Conservation (phyloP, 2,329 filamentous ascomycete genomes). For the Penicillium thymicola region DNA sequence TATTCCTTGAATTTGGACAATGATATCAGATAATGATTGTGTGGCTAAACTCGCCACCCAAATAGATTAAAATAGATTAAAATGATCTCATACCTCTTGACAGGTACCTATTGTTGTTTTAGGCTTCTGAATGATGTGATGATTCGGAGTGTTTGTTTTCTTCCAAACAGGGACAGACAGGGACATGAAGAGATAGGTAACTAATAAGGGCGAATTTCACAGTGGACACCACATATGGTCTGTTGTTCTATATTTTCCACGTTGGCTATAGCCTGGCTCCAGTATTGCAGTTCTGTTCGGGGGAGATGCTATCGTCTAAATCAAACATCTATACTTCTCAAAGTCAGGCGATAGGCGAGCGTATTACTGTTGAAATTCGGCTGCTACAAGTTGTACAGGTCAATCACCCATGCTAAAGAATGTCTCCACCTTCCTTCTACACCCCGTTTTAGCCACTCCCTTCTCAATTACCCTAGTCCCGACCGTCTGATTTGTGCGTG, state of each 20-base stretch:
- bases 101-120: not conserved
- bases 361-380: not conserved
- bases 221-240: not conserved
- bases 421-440: constrained; percentile 5
- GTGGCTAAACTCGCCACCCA: constrained; percentile 26
- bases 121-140: constrained; percentile 15
- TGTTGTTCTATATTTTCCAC: no score
- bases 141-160: constrained; percentile 1
- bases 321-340: not conserved
- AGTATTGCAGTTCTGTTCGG: not conserved
- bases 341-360: no score
- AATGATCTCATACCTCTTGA: constrained; percentile 24
- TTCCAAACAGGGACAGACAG: constrained; percentile 6
- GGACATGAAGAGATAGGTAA: constrained; percentile 15
- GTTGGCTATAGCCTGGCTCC: constrained; percentile 11
- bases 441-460: constrained; percentile 9
- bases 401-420: constrained; percentile 3
- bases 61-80: constrained; percentile 31
- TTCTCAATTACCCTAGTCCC: not conserved
- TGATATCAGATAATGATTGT: constrained; percentile 17
- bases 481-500: constrained; percentile 8
- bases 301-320: not conserved
- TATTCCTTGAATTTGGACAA: not conserved
- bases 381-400: not conserved
- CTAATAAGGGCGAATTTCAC: constrained; percentile 14